Evolutionary conservation across 2,329 filamentous ascomycete species (phyloP).

Genomic region (Talaromyces amestolkiae): DNA sequence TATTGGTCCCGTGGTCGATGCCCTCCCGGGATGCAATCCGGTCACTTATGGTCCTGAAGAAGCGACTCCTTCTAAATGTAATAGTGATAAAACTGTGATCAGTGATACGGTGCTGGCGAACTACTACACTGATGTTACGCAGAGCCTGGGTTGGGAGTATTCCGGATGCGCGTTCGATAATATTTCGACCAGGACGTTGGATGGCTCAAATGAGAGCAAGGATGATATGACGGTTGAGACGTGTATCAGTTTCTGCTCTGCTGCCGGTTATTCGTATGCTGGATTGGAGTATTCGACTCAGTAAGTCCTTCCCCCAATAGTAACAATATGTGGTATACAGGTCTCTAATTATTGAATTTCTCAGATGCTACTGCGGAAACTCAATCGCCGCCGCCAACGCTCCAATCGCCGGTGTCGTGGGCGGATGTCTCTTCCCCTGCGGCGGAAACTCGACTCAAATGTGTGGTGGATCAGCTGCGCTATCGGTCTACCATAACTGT

Average conservation of each 20-base stretch:
- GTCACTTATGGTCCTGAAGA: conserved; percentile 36
- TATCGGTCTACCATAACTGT: conserved; percentile 31
- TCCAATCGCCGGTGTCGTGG: conserved; percentile 27
- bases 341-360: not conserved
- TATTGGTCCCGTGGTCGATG: conserved; percentile 23
- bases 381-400: conserved; percentile 15
- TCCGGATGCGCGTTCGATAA: conserved; percentile 60
- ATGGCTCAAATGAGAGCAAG: conserved; percentile 24
- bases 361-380: conserved; percentile 19
- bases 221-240: conserved; percentile 27
- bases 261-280: conserved; percentile 32
- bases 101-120: conserved; percentile 8
- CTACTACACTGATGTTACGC: conserved; percentile 45
- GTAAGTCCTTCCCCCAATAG: not conserved
- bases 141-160: conserved; percentile 54
- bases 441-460: conserved; percentile 26
- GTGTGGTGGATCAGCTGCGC: conserved; percentile 25
- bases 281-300: conserved; percentile 29
- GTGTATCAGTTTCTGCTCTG: conserved; percentile 32
- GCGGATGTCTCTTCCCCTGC: conserved; percentile 28
- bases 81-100: conserved; percentile 6
- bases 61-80: conserved; percentile 24
- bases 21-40: conserved; percentile 29
- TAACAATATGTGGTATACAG: too few species aligned
- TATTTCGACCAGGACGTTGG: conserved; percentile 37